These are phyloP conservation scores for Arthroderma uncinatum DNA, from an alignment of 2,329 filamentous ascomycete genomes.

Conservation along the genomic window DNA sequence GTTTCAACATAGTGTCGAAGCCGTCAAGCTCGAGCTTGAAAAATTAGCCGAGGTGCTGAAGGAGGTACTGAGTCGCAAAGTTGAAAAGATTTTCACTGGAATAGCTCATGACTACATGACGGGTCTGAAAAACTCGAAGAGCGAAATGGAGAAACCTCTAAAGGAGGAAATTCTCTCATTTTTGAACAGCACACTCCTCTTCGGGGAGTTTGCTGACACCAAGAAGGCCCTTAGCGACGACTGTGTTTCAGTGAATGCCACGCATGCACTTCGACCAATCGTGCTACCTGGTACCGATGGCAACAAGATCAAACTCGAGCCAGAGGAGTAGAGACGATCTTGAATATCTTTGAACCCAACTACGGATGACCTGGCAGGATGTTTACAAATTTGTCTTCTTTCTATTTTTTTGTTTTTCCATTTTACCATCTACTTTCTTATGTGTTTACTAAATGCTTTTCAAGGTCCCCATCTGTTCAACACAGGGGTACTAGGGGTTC, in stretches of 20 bases:
- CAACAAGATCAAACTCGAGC: background rate
- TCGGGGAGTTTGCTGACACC: background rate
- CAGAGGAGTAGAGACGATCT: background rate
- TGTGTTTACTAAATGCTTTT: background rate
- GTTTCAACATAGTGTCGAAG: background rate
- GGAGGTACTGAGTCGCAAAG: constrained; percentile 28
- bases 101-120: constrained; percentile 2
- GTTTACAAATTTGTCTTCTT: background rate
- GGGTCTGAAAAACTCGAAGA: background rate
- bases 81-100: background rate
- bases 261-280: background rate
- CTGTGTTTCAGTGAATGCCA: background rate
- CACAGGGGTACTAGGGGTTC: background rate
- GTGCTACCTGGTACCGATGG: background rate
- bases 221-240: background rate
- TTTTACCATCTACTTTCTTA: background rate
- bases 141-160: background rate
- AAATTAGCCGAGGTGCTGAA: constrained; percentile 13
- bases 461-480: background rate
- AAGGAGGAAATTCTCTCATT: background rate
- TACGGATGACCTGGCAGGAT: background rate
- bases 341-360: background rate
- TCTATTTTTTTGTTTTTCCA: background rate
- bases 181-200: constrained; percentile 1
- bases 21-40: background rate